Percentiles rank a stretch among this genome's conserved stretches.
These are phyloP conservation scores for Euphorbia pulcherrima DNA, from an alignment of 345 rosid genomes.

Conservation along the genomic window DNA sequence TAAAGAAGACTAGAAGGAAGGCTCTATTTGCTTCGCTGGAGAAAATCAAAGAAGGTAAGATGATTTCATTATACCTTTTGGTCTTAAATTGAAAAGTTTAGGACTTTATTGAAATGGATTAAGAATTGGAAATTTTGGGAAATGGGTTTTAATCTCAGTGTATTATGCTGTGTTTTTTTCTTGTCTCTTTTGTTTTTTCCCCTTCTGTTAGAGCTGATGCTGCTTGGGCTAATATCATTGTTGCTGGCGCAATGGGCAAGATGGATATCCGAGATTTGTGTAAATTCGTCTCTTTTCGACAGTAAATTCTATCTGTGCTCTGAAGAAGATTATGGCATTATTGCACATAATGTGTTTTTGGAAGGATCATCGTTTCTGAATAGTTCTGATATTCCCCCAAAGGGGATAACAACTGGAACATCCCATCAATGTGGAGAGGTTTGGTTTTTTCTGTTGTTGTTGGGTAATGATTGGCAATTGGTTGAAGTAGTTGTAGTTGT, in stretches of 20 bases:
- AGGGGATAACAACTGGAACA: constrained; percentile 37
- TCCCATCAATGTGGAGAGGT: constrained; percentile 74
- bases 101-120: not conserved
- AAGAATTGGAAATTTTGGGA: too few relatives aligned
- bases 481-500: not conserved
- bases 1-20: constrained; percentile 78
- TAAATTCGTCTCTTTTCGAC: constrained; percentile 78
- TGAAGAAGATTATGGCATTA: constrained; percentile 49
- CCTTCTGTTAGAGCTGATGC: constrained; percentile 72
- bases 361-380: constrained; percentile 41
- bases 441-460: not conserved
- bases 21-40: constrained; percentile 80
- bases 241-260: constrained; percentile 86
- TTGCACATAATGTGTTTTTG: constrained; percentile 26
- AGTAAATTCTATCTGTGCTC: constrained; percentile 80
- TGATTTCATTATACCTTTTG: not conserved
- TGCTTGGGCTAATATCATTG: constrained; percentile 89
- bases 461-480: not conserved
- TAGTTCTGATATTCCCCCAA: constrained; percentile 49
- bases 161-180: not conserved
- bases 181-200: constrained; percentile 10
- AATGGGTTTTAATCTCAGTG: not conserved
- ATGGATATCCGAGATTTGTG: constrained; percentile 86
- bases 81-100: not conserved
- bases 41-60: constrained; percentile 84